These are phyloP conservation scores for Colletotrichum tamarilloi DNA, from an alignment of 2,329 filamentous ascomycete genomes.

Conservation along the genomic window DNA sequence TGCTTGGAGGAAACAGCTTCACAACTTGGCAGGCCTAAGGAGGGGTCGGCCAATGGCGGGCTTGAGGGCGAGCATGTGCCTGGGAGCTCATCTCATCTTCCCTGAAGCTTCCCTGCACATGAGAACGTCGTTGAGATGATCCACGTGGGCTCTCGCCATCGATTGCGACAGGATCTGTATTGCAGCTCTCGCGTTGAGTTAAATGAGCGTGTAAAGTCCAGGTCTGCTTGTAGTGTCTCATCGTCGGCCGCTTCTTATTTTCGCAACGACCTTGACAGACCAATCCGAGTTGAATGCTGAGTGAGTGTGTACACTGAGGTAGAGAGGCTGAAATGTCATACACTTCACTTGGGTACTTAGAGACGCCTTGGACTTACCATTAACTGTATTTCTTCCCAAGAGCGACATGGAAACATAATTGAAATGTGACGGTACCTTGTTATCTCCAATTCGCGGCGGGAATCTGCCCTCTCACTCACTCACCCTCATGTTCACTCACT, in stretches of 20 bases:
- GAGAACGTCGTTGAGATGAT: background rate
- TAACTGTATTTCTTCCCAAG: too few species aligned
- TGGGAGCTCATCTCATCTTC: background rate
- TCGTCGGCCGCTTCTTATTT: background rate
- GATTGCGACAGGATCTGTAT: background rate
- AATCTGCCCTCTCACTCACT: too few species aligned
- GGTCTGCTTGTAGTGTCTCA: too few species aligned
- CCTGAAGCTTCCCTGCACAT: background rate
- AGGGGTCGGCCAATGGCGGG: slow-evolving; percentile 12
- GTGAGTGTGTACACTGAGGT: too few species aligned
- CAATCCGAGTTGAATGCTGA: background rate
- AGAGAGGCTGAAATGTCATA: too few species aligned
- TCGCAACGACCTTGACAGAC: too few species aligned
- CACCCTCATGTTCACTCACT: too few species aligned
- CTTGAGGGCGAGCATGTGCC: slow-evolving; percentile 22
- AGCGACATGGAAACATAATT: too few species aligned
- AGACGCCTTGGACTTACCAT: too few species aligned
- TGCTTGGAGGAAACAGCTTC: slow-evolving; percentile 5
- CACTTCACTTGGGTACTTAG: too few species aligned
- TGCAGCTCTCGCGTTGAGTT: background rate
- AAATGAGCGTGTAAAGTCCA: background rate
- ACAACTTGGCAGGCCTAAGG: slow-evolving; percentile 13
- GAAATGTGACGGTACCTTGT: too few species aligned
- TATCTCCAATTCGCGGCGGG: too few species aligned
- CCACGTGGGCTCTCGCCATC: background rate